Base-by-base conservation (phyloP, 2,329 filamentous ascomycete species). In the Cytospora piceicola region DNA sequence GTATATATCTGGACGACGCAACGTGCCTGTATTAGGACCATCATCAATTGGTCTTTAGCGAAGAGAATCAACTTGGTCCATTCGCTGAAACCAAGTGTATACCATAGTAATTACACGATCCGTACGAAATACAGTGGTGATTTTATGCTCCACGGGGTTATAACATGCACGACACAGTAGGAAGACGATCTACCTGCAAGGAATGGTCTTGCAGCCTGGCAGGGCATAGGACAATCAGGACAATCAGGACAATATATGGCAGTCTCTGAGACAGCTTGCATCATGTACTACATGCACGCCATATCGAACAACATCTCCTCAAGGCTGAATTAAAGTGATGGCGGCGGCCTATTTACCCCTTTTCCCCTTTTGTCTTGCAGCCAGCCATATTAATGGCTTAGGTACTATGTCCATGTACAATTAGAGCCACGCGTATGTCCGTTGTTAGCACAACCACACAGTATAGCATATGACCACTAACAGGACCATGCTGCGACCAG, bases 321-420 rank as follows among this genome's bases (percentile, higher is more conserved):
- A 24, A 49, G 46, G 46, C n/a, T 49, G 46, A 24, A 20, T 49
- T 11, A 36, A 9, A 49, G 20, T 12, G 46, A 5, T 49, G 46
- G 46, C 11, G 46, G 46, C 11, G 46, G 22, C 46, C 46, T 11
- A 2, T 49, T 49, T 11, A 12, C 46, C 46, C 46, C n/a, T 49
- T 49, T 24, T 14, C 46, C 46, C 46, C n/a, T 49, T 46, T 49
- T 49, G 46, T 49, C 46, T 49, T 49, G 22, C 46, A 49, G 46
- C 46, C 46, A 49, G 39, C 17, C 39, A 42, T 49, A 24, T 49
- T 24, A 20, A 24, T 22, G 22, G 39, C 39, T 49, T 22, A 49
- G n/a, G n/a, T n/a, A n/a, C n/a, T n/a, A n/a, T n/a, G n/a, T n/a
- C 39, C 8, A 8, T 7, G 17, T 15, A 42, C n/a, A 14, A 4